A percentile compares a stretch with the other conserved stretches of the same genome.
Conservation (phyloP, 1,284 basidiomycete genomes). For the Ceratobasidium sp. region DNA sequence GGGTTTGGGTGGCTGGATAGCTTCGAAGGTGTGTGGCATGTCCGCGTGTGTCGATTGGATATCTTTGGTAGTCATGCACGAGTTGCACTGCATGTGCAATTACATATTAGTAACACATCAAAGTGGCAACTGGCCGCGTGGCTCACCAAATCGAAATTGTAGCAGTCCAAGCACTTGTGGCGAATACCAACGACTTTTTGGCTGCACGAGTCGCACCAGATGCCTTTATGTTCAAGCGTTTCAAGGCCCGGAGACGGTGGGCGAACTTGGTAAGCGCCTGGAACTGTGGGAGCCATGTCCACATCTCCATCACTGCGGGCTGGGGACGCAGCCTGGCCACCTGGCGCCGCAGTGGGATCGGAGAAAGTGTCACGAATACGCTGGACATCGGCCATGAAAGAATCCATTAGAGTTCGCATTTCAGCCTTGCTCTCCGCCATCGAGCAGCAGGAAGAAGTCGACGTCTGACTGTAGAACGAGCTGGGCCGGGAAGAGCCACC, state of each 20-base stretch:
- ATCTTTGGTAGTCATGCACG: constrained; percentile 29
- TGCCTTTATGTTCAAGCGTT: constrained; percentile 40
- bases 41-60: constrained; percentile 37
- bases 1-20: constrained; percentile 23
- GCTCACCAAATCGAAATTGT: constrained; percentile 46
- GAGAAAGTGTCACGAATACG: constrained; percentile 15
- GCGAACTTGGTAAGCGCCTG: constrained; percentile 19
- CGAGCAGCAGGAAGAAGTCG: constrained; percentile 56
- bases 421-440: constrained; percentile 60
- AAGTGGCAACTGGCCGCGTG: constrained; percentile 2
- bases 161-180: constrained; percentile 47
- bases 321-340: constrained; percentile 42
- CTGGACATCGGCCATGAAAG: constrained; percentile 68
- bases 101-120: not conserved
- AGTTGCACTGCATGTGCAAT: constrained; percentile 28
- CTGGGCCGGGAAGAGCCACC: constrained; percentile 36
- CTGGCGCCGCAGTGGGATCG: constrained; percentile 40
- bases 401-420: constrained; percentile 59
- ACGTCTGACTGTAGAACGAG: constrained; percentile 32
- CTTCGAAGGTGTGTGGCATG: constrained; percentile 39
- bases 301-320: constrained; percentile 29
- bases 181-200: constrained; percentile 45
- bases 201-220: constrained; percentile 46
- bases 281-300: constrained; percentile 36
- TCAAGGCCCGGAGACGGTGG: constrained; percentile 35